Evolutionary conservation across 768 basidiomycete genomes (phyloP), one percentile per base, ranked within the genome.

Genomic region (Candolleomyces efflorescens): DNA sequence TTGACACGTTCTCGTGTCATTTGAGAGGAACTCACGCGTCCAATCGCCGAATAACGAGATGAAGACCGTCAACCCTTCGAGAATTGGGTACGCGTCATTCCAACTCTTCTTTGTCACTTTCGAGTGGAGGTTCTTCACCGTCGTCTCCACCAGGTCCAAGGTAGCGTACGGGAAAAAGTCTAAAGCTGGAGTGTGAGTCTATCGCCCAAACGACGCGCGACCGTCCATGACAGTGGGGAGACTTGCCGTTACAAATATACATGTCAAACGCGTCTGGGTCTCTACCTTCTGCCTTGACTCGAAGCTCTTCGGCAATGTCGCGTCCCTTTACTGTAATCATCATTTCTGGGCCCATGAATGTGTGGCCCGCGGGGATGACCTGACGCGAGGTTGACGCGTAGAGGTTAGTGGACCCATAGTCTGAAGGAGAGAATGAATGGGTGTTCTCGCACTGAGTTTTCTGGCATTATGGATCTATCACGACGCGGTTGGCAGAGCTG

Each of bases 191-290:
- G 22, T 43, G 41, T 43, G 5, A 20, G 41, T 32, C 2, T n/a
- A 13, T 11, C 23, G 5, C 13, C 6, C 27, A 18, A 20, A 6
- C 22, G 46, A 26, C 10, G 27, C 49, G 23, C 17, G 49, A 20
- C 49, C 23, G 23, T 13, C 4, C 46, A 12, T 11, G 12, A 7
- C 38, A 17, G 55, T 7, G 17, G 23, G 41, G 6, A 20, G 55
- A 56, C 67, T 52, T 41, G 71, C 75, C 69, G 49, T 74, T 71
- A 60, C 72, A 71, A 36, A 71, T 65, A 52, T 72, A 73, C 67
- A 73, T 70, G 43, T 67, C 67, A 49, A 70, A 69, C 24, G 58
- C 58, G 54, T 74, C 71, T 9, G 72, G 72, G 59, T 73, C 66
- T 41, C 72, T 62, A 24, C 72, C 68, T 11, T 64, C 56, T 9